A percentile compares a stretch with the other conserved stretches of the same genome.
These are phyloP conservation scores for Tardiomyces depauwii DNA, from an alignment of 1,139 yeast genomes.

Conservation along the genomic window DNA sequence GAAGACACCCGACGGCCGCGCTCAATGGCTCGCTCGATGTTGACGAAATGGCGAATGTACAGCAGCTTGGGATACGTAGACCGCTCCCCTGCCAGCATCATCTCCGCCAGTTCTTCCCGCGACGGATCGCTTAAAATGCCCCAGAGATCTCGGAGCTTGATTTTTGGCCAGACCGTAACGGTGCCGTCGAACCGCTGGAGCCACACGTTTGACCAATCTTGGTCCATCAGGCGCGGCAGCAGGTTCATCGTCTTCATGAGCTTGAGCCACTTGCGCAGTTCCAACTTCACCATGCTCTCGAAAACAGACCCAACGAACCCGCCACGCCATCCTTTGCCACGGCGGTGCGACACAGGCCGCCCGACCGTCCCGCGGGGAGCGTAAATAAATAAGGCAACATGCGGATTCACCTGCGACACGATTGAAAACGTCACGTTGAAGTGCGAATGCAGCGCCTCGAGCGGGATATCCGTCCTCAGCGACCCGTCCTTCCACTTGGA, in stretches of 20 bases:
- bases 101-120: slow-evolving; percentile 41
- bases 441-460: slow-evolving; percentile 59
- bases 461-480: slow-evolving; percentile 59
- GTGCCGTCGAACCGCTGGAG: slow-evolving; percentile 66
- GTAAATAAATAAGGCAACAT: slow-evolving; percentile 62
- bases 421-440: slow-evolving; percentile 67
- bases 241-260: slow-evolving; percentile 55
- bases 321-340: slow-evolving; percentile 51
- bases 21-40: slow-evolving; percentile 55
- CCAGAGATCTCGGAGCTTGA: slow-evolving; percentile 46
- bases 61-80: slow-evolving; percentile 57
- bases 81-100: slow-evolving; percentile 53
- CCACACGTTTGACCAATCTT: slow-evolving; percentile 75
- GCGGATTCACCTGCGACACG: slow-evolving; percentile 79
- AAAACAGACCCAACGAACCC: slow-evolving; percentile 66
- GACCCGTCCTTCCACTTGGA: slow-evolving; percentile 71
- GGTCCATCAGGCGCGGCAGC: slow-evolving; percentile 57
- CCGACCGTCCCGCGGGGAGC: slow-evolving; percentile 80
- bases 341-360: slow-evolving; percentile 60
- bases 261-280: slow-evolving; percentile 64
- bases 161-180: slow-evolving; percentile 68
- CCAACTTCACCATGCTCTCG: slow-evolving; percentile 60
- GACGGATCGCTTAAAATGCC: slow-evolving; percentile 61
- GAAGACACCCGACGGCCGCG: slow-evolving; percentile 11
- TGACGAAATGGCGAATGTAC: slow-evolving; percentile 52